Conservation (phyloP, 2,329 filamentous ascomycete genomes). For the Didymella arachidicola region DNA sequence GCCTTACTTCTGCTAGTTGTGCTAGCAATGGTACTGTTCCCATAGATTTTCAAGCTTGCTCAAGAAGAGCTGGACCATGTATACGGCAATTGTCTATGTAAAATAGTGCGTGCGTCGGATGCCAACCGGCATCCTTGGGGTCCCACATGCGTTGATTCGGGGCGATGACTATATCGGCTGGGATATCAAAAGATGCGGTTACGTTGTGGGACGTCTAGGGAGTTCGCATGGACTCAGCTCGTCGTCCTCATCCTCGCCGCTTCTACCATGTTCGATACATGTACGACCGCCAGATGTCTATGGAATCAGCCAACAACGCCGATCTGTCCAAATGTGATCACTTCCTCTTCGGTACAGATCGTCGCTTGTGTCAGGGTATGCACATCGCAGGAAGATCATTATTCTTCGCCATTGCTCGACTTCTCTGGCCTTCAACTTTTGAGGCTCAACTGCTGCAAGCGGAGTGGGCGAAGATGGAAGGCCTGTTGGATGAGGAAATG, state of each 20-base stretch:
- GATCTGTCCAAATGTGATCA: constrained; percentile 43
- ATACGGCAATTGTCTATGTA: constrained; percentile 40
- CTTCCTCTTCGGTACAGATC: constrained; percentile 50
- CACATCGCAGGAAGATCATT: constrained; percentile 47
- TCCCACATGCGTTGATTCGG: constrained; percentile 35
- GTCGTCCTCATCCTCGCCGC: constrained; percentile 51
- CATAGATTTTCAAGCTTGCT: constrained; percentile 29
- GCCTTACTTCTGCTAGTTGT: constrained; percentile 24
- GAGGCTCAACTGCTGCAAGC: constrained; percentile 17
- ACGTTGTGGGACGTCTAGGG: constrained; percentile 49
- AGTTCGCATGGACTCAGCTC: constrained; percentile 50
- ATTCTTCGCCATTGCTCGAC: constrained; percentile 41
- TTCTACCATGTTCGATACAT: constrained; percentile 56
- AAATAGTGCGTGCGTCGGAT: constrained; percentile 46
- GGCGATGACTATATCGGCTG: constrained; percentile 46
- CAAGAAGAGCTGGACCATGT: constrained; percentile 43
- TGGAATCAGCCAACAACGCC: constrained; percentile 45
- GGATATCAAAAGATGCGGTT: constrained; percentile 49
- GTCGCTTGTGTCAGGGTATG: constrained; percentile 50
- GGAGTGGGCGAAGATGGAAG: constrained; percentile 31
- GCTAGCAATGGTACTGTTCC: constrained; percentile 38
- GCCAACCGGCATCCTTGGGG: constrained; percentile 34
- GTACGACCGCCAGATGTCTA: constrained; percentile 36
- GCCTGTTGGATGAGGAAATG: constrained; percentile 23
- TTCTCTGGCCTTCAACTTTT: constrained; percentile 48